Base-by-base conservation (phyloP, 2,329 filamentous ascomycete genomes). In the Pseudocercospora cruenta region DNA sequence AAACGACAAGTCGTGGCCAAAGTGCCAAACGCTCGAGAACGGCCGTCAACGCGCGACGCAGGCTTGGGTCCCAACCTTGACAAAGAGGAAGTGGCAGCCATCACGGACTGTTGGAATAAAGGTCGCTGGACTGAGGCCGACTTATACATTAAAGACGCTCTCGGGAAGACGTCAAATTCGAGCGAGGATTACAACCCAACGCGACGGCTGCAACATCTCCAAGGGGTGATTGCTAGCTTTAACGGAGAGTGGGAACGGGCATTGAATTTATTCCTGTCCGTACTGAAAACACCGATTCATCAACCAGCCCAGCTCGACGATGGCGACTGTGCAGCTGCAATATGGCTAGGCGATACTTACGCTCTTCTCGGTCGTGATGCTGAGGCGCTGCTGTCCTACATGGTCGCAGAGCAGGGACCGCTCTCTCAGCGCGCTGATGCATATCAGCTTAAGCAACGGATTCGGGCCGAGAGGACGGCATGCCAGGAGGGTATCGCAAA, bases 321-420 rank as follows among this genome's bases (percentile, higher is more conserved):
- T 14, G 72, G 68, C 12, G 72, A 72, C 47, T 70, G 63, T 47
- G 69, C 71, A 14, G 71, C 72, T 19, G 67, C 71, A 8, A 70
- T 68, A 43, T 73, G 70, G 70, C 64, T 73, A 5, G 72, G 66
- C 8, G 71, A 73, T 43, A 61, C 59, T 16, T 73, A 72, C 28
- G 45, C 69, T 14, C 12, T 72, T 22, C 54, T 68, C 16, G 65
- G 70, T 22, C 61, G 69, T 7, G 45, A 51, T 14, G 55, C 62
- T 4, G 72, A 73, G 47, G 72, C 72, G 1, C 45, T 70, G 26
- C 61, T 72, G 2, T 66, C 70, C 8, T 73, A 73, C 51, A 63
- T 54, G 7, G 62, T 73, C 16, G 72, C 71, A 2, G 69, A 67
- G 21, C 67, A 63, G 5, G 59, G 66, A 39, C 51, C 67, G 9